Percentiles rank a stretch among this genome's conserved stretches.
Conservation (phyloP, 768 basidiomycete genomes). For the Cytidiella melzeri region DNA sequence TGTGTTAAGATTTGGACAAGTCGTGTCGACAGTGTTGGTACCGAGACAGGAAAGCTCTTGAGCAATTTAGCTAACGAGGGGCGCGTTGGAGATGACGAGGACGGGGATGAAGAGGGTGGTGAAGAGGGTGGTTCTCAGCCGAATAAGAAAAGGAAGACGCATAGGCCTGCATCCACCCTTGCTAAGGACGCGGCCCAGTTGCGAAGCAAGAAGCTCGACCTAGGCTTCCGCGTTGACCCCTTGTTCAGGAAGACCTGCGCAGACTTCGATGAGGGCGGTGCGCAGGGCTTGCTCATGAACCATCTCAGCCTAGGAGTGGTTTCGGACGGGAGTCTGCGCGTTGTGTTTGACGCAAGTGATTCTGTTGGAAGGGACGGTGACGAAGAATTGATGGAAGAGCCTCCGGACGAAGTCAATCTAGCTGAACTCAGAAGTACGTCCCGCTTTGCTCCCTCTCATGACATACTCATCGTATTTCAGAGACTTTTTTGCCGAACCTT, state of each 20-base stretch:
- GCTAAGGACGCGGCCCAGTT: conserved; percentile 80
- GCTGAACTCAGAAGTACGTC: conserved; percentile 53
- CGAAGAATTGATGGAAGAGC: conserved; percentile 67
- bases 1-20: conserved; percentile 99
- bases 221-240: conserved; percentile 95
- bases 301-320: conserved; percentile 78
- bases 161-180: conserved; percentile 77
- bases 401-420: conserved; percentile 62
- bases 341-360: conserved; percentile 96
- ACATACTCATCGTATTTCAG: conserved; percentile 28
- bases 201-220: conserved; percentile 86
- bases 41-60: conserved; percentile 92
- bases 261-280: conserved; percentile 98
- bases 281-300: conserved; percentile 94
- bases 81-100: conserved; percentile 51
- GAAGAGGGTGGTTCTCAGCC: conserved; percentile 44
- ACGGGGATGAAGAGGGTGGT: conserved; percentile 54
- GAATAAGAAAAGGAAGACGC: conserved; percentile 55
- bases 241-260: conserved; percentile 97
- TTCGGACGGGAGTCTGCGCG: conserved; percentile 74
- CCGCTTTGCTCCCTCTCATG: conserved; percentile 6
- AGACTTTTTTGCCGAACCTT: conserved; percentile 69
- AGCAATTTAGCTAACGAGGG: conserved; percentile 78
- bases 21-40: conserved; percentile 93
- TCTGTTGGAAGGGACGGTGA: conserved; percentile 68